Percentiles rank a stretch among this genome's conserved stretches.
These are phyloP conservation scores for Fusarium keratoplasticum DNA, from an alignment of 2,329 filamentous ascomycete genomes.

Conservation along the genomic window DNA sequence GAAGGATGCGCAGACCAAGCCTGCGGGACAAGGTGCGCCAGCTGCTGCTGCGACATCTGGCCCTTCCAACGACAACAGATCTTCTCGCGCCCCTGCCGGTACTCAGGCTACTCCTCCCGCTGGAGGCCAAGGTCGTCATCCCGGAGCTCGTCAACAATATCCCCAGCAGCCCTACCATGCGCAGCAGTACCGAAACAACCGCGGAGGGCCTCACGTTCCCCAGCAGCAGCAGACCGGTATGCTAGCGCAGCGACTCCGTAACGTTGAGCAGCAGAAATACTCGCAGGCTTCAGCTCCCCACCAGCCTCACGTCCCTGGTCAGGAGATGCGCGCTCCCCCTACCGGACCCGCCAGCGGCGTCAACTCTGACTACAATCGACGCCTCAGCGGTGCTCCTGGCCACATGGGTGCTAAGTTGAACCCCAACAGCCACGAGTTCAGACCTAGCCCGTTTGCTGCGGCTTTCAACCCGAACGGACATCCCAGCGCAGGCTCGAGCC, in stretches of 20 bases:
- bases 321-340: slow-evolving; percentile 78
- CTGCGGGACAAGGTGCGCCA: slow-evolving; percentile 39
- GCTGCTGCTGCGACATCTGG: slow-evolving; percentile 30
- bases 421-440: slow-evolving; percentile 81
- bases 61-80: slow-evolving; percentile 43
- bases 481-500: slow-evolving; percentile 78
- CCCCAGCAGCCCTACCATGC: slow-evolving; percentile 59
- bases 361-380: slow-evolving; percentile 65
- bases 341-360: slow-evolving; percentile 75
- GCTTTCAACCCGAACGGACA: slow-evolving; percentile 80
- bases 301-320: slow-evolving; percentile 63
- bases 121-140: slow-evolving; percentile 56
- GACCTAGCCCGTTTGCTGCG: slow-evolving; percentile 83
- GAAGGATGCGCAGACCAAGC: slow-evolving; percentile 60
- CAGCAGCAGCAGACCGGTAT: slow-evolving; percentile 57
- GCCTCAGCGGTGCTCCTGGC: slow-evolving; percentile 62
- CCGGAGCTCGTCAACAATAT: slow-evolving; percentile 61
- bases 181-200: slow-evolving; percentile 62
- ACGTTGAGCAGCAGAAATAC: slow-evolving; percentile 64
- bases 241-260: slow-evolving; percentile 63
- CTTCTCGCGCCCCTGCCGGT: slow-evolving; percentile 50
- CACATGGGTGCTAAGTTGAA: slow-evolving; percentile 70
- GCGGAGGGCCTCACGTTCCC: slow-evolving; percentile 56
- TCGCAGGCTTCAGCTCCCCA: slow-evolving; percentile 56
- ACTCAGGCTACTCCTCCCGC: slow-evolving; percentile 46